Evolutionary conservation across 306 rosid genomes (phyloP).

Genomic region (Glycine latifolia): DNA sequence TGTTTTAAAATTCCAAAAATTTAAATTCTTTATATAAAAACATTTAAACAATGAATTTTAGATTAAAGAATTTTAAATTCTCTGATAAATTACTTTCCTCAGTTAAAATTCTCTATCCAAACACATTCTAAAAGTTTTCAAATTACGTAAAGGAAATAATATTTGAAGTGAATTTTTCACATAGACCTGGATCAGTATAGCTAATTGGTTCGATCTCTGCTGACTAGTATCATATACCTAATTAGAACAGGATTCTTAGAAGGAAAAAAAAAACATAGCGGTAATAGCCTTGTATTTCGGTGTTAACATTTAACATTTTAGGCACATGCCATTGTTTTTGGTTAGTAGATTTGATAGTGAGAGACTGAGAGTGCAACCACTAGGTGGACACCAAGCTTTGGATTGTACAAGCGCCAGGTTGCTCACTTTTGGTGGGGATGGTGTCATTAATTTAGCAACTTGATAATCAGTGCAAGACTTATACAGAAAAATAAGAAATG

Average conservation of each 20-base stretch:
- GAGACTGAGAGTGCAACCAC: neutral
- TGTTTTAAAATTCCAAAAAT: too few relatives aligned
- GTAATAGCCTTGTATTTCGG: neutral
- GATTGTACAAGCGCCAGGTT: neutral
- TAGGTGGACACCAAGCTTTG: neutral
- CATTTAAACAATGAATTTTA: too few relatives aligned
- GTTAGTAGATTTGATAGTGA: neutral
- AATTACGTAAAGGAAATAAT: neutral
- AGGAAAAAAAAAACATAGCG: neutral
- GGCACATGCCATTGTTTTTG: neutral
- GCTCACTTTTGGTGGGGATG: neutral
- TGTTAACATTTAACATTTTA: neutral
- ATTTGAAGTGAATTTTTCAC: conserved; percentile 10
- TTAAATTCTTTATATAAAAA: too few relatives aligned
- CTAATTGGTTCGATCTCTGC: conserved; percentile 22
- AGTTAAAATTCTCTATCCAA: too few relatives aligned
- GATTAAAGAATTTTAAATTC: too few relatives aligned
- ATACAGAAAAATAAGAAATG: conserved; percentile 5
- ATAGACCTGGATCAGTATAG: conserved; percentile 1
- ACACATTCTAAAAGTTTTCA: neutral
- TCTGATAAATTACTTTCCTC: too few relatives aligned
- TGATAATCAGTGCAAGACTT: conserved; percentile 5
- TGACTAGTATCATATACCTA: neutral
- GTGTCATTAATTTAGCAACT: conserved; percentile 14
- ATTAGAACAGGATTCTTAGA: neutral